Evolutionary conservation across 2,329 filamentous ascomycete species (phyloP), one percentile per base, ranked within the genome.

Genomic region (Alternaria hordeiaustralica): DNA sequence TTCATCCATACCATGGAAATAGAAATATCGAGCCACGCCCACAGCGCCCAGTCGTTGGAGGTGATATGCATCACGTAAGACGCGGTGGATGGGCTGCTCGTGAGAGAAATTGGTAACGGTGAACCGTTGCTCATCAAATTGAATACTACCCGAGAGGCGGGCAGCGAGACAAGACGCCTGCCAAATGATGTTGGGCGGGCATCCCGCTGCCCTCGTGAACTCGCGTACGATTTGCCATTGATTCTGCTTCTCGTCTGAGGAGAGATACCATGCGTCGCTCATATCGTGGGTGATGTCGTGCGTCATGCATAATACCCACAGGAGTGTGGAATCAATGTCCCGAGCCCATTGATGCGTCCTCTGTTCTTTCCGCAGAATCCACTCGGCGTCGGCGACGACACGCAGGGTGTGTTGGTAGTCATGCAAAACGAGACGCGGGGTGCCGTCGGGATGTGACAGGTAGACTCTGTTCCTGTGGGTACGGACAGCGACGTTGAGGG

Each of bases 331-430:
- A 20, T 59, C 47, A 6, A 62, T 4, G 2, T 13, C 30, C 7
- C 41, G 23, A 7, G 30, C 47, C 55, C 60, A 62, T 1, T 54
- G 15, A 6, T 36, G 15, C 9, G 41, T 4, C 30, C 20, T 44
- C n/a, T 25, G 30, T n/a, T 53, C 59, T 7, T 26, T 7, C 3
- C 26, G 7, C 1, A 58, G 55, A 18, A 62, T 49, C 1, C 18
- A 25, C 7, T 43, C 41, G 6, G 60, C 47, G 10, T 58, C 53
- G 10, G 47, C 47, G 2, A 58, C 36, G 13, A 61, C 11, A 41
- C 54, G 60, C 13, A 55, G 41, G 10, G 46, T 30, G 43, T 62
- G 28, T 30, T 54, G 18, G 55, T 59, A 59, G 15, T 53, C 36
- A 0, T 41, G 36, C n/a, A 11, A 18, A 41, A 41, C 36, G n/a